A percentile compares a stretch with the other conserved stretches of the same genome.
These are phyloP conservation scores for Daldinia caldariorum DNA, from an alignment of 495 filamentous ascomycete genomes.

Conservation along the genomic window DNA sequence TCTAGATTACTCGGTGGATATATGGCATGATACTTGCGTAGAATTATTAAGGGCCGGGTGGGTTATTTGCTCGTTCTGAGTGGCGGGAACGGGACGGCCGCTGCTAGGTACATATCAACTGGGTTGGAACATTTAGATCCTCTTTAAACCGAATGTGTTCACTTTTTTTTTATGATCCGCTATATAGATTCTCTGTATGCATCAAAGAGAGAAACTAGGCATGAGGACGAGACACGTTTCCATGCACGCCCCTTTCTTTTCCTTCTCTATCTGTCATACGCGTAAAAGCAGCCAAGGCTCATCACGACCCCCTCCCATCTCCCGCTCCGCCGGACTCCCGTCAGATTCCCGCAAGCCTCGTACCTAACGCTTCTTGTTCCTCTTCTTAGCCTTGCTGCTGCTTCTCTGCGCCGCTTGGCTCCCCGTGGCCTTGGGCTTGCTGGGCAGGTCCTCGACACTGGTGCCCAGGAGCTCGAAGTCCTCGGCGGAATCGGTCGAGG, in stretches of 20 bases:
- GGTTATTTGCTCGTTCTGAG: too few relatives aligned
- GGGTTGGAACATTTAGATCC: background rate
- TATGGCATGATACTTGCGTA: too few relatives aligned
- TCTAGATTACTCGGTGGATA: too few relatives aligned
- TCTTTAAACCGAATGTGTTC: background rate
- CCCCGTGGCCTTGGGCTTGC: slow-evolving; percentile 52
- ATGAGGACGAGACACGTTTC: background rate
- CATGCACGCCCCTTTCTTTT: background rate
- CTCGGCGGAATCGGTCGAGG: slow-evolving; percentile 60
- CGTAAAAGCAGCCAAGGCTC: slow-evolving; percentile 20
- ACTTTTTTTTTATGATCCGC: background rate
- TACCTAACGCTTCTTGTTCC: slow-evolving; percentile 60
- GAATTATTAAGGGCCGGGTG: too few relatives aligned
- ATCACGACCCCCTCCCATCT: background rate
- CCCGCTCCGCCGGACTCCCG: background rate
- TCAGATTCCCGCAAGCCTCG: background rate
- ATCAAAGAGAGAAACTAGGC: background rate
- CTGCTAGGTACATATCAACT: too few relatives aligned
- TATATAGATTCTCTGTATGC: background rate
- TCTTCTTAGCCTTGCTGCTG: slow-evolving; percentile 50
- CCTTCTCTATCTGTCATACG: background rate
- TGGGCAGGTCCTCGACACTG: slow-evolving; percentile 56
- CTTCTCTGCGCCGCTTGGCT: slow-evolving; percentile 43
- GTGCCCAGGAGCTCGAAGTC: slow-evolving; percentile 67
- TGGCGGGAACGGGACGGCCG: too few relatives aligned